Evolutionary conservation across 1,284 basidiomycete species (phyloP).

Genomic region (Trichosporon faecale): DNA sequence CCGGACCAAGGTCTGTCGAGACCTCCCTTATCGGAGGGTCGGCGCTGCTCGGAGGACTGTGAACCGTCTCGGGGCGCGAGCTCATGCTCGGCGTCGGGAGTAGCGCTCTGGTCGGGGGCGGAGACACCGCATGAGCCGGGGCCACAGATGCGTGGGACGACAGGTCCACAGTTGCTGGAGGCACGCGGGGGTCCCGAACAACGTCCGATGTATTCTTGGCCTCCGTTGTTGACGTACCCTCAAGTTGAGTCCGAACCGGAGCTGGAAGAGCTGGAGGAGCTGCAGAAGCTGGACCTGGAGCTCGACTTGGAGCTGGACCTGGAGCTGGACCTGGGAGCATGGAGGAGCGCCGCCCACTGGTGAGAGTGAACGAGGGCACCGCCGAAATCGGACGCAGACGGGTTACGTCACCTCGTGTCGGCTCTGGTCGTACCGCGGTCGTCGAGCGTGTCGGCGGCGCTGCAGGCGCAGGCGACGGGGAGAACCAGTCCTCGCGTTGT

Average conservation of each 20-base stretch:
- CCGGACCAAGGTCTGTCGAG: not conserved
- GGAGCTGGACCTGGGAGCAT: not conserved
- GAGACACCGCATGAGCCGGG: not conserved
- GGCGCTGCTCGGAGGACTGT: not conserved
- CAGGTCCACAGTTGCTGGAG: not conserved
- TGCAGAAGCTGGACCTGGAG: too few species aligned
- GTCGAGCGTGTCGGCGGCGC: not conserved
- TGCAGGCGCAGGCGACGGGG: not conserved
- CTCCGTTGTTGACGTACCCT: not conserved
- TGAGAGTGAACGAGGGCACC: not conserved
- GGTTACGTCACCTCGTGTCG: conserved; percentile 7
- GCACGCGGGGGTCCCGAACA: not conserved
- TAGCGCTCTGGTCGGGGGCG: not conserved
- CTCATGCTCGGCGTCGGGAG: not conserved
- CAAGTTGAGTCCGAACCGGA: too few species aligned
- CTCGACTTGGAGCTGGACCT: not conserved
- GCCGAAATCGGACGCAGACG: not conserved
- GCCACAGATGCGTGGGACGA: not conserved
- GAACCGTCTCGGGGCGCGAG: not conserved
- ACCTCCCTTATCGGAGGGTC: too few species aligned
- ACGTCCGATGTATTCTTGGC: not conserved
- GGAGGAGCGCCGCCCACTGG: not conserved
- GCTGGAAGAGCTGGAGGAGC: too few species aligned
- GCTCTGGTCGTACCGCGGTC: not conserved
- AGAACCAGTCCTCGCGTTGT: conserved; percentile 8